A percentile compares a stretch with the other conserved stretches of the same genome.
Evolutionary conservation across 768 basidiomycete species (phyloP).

Genomic region (Megacollybia marginata): DNA sequence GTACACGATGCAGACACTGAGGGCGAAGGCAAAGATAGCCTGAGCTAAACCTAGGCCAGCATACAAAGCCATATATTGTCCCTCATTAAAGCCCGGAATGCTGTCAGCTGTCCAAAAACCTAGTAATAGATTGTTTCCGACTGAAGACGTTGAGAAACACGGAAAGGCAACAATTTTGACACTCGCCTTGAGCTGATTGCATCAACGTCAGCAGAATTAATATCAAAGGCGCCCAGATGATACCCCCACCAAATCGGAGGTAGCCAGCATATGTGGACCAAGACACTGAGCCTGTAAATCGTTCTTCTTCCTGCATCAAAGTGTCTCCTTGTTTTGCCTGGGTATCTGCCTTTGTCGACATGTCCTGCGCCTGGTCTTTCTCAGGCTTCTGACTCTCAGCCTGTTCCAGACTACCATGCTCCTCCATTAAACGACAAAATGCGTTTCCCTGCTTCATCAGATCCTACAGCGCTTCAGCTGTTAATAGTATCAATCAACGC

Average conservation of each 20-base stretch:
- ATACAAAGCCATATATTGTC: conserved; percentile 63
- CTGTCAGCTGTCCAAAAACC: conserved; percentile 63
- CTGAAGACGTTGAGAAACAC: conserved; percentile 17
- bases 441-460: conserved; percentile 3
- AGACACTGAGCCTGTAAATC: conserved; percentile 44
- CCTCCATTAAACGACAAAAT: conserved; percentile 30
- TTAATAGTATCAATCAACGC: conserved; percentile 2
- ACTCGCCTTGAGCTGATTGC: conserved; percentile 44
- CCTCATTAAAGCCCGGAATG: conserved; percentile 49
- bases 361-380: conserved; percentile 3
- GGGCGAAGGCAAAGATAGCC: neutral
- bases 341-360: conserved; percentile 1
- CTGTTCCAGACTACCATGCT: conserved; percentile 34
- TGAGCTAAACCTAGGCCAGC: conserved; percentile 31
- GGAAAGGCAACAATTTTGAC: neutral
- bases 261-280: conserved; percentile 45
- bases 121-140: conserved; percentile 61
- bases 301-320: conserved; percentile 34
- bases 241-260: conserved; percentile 36
- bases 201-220: conserved; percentile 34
- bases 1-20: neutral
- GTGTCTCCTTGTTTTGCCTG: neutral
- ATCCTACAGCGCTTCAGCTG: neutral
- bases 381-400: conserved; percentile 13
- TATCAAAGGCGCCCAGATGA: conserved; percentile 41